Conservation (phyloP, 805 yeast genomes). For the Cyberlindnera mycetangii region DNA sequence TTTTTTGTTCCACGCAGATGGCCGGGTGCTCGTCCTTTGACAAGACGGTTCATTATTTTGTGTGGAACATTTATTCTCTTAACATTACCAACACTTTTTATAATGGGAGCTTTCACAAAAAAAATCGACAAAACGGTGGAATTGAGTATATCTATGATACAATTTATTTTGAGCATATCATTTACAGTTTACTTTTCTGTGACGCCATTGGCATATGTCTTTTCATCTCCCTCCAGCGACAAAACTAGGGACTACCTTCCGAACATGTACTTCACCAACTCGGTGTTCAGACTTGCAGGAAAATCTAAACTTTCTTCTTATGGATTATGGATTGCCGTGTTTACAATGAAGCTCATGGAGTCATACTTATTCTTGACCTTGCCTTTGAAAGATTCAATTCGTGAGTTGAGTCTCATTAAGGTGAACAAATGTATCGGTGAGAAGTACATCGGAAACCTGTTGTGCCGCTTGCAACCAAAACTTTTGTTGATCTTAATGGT, state of each 20-base stretch:
- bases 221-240: constrained; percentile 39
- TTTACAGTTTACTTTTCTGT: constrained; percentile 56
- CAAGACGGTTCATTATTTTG: constrained; percentile 44
- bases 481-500: constrained; percentile 52
- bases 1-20: constrained; percentile 67
- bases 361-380: constrained; percentile 76
- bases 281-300: constrained; percentile 51
- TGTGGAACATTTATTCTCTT: constrained; percentile 41
- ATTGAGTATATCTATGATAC: constrained; percentile 47
- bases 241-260: constrained; percentile 44
- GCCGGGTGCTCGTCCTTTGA: constrained; percentile 66
- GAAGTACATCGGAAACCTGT: constrained; percentile 42
- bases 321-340: constrained; percentile 68
- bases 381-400: constrained; percentile 68
- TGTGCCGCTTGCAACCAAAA: constrained; percentile 57
- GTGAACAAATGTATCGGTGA: constrained; percentile 63
- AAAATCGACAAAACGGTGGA: constrained; percentile 34
- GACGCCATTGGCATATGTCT: constrained; percentile 58
- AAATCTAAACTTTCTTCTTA: constrained; percentile 58
- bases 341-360: constrained; percentile 65
- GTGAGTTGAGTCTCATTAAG: constrained; percentile 60
- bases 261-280: constrained; percentile 55
- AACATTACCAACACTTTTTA: constrained; percentile 49
- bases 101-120: constrained; percentile 41
- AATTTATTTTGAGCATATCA: constrained; percentile 51